Evolutionary conservation across 441 rosid genomes (phyloP).

Genomic region (Viola pubescens): DNA sequence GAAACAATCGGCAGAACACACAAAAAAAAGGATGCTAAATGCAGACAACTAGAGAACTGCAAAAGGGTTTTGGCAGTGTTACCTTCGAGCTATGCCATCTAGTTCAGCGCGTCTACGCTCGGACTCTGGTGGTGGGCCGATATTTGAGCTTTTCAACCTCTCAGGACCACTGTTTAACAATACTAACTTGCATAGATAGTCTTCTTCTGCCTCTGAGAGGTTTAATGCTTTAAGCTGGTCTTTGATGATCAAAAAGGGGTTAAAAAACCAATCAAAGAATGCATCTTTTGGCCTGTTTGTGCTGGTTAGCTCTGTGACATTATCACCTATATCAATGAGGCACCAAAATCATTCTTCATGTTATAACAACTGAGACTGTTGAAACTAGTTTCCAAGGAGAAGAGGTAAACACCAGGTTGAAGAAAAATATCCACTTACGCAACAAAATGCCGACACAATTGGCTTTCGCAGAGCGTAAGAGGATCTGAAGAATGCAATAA

Average conservation of each 20-base stretch:
- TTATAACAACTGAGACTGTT: background rate
- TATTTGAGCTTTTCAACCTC: conserved; percentile 44
- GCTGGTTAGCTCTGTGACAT: conserved; percentile 52
- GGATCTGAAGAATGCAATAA: conserved; percentile 58
- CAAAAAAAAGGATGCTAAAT: too few species aligned
- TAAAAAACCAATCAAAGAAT: conserved; percentile 79
- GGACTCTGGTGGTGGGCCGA: conserved; percentile 48
- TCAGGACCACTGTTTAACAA: conserved; percentile 51
- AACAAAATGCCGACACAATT: conserved; percentile 61
- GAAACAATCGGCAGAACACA: too few species aligned
- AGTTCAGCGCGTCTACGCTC: conserved; percentile 74
- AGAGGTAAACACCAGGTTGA: background rate
- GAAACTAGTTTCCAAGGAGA: background rate
- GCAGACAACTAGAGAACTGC: too few species aligned
- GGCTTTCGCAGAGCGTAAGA: conserved; percentile 56
- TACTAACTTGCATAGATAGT: conserved; percentile 66
- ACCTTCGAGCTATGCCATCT: conserved; percentile 92
- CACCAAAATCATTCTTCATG: conserved; percentile 7
- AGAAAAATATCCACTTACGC: conserved; percentile 34
- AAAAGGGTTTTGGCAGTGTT: conserved; percentile 3
- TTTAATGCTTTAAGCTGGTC: conserved; percentile 78
- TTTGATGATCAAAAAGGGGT: conserved; percentile 74
- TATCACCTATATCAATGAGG: conserved; percentile 37
- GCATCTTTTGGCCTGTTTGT: conserved; percentile 66
- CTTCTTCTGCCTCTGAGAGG: conserved; percentile 65